phyloP scores from a whole-genome alignment of 2,329 filamentous ascomycete species.

The Stagonosporopsis rhizophila region DNA sequence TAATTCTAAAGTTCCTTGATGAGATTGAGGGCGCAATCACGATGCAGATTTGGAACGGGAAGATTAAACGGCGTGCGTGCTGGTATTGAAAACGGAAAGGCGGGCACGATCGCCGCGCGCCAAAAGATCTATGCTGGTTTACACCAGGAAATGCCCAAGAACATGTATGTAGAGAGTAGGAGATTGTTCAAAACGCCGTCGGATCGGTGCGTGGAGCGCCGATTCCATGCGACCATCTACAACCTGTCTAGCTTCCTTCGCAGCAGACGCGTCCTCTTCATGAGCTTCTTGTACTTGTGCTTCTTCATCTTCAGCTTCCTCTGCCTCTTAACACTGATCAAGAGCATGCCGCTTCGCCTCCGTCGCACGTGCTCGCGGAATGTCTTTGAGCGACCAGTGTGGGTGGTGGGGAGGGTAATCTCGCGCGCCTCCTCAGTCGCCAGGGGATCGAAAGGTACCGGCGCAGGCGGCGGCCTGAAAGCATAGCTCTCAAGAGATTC shows the following conservation, averaged over 20 bases:
- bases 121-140: conserved; percentile 35
- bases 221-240: conserved; percentile 26
- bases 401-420: conserved; percentile 18
- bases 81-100: conserved; percentile 39
- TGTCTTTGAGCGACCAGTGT: conserved; percentile 31
- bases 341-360: conserved; percentile 65
- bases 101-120: conserved; percentile 31
- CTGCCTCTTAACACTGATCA: conserved; percentile 91
- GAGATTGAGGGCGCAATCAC: conserved; percentile 32
- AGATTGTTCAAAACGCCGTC: conserved; percentile 41
- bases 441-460: conserved; percentile 62
- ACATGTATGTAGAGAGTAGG: conserved; percentile 29
- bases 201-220: conserved; percentile 4
- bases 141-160: conserved; percentile 29
- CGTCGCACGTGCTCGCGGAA: conserved; percentile 33
- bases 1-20: not conserved
- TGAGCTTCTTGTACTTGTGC: conserved; percentile 99
- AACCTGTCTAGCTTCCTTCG: conserved; percentile 75
- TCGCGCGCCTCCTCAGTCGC: conserved; percentile 29
- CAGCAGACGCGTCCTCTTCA: conserved; percentile 87
- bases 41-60: conserved; percentile 32
- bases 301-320: conserved; percentile 99
- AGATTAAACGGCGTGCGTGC: conserved; percentile 21
- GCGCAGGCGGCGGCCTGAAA: conserved; percentile 84
- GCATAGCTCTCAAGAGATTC: conserved; percentile 51